phyloP scores from a whole-genome alignment of 768 basidiomycete genomes.

The Phlebiopsis gigantea region DNA sequence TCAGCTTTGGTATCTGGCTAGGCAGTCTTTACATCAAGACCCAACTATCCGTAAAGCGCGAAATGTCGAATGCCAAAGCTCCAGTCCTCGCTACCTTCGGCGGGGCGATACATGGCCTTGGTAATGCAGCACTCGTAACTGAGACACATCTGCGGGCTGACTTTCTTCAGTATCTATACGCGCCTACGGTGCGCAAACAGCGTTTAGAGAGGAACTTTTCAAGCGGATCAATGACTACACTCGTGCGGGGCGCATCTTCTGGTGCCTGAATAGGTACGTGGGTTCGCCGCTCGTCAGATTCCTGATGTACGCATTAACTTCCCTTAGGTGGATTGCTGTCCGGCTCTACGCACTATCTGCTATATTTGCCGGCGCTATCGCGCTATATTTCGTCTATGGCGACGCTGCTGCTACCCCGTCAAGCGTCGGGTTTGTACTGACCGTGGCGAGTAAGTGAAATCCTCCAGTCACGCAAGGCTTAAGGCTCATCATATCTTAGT shows the following conservation, averaged over 20 bases:
- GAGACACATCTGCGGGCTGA: background rate
- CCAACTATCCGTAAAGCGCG: constrained; percentile 54
- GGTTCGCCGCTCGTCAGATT: background rate
- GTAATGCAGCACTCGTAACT: constrained; percentile 19
- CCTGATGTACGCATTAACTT: background rate
- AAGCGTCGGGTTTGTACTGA: constrained; percentile 29
- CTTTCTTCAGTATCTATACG: constrained; percentile 38
- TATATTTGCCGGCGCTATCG: constrained; percentile 42
- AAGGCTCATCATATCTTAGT: constrained; percentile 24
- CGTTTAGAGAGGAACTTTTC: constrained; percentile 37
- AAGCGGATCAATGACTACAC: constrained; percentile 44
- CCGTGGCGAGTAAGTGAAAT: constrained; percentile 32
- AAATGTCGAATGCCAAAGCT: constrained; percentile 46
- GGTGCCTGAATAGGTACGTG: constrained; percentile 36
- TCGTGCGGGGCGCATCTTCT: constrained; percentile 37
- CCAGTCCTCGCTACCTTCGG: constrained; percentile 50
- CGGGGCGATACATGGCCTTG: constrained; percentile 46
- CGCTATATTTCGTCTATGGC: constrained; percentile 45
- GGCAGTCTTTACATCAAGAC: constrained; percentile 53
- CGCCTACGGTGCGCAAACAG: constrained; percentile 49
- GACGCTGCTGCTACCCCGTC: constrained; percentile 24
- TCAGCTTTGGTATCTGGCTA: constrained; percentile 35
- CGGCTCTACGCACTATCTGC: constrained; percentile 52
- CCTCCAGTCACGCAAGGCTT: background rate
- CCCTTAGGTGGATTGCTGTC: constrained; percentile 39